Base-by-base conservation (phyloP, 202 grass and related monocot species). In the Miscanthus sacchariflorus region DNA sequence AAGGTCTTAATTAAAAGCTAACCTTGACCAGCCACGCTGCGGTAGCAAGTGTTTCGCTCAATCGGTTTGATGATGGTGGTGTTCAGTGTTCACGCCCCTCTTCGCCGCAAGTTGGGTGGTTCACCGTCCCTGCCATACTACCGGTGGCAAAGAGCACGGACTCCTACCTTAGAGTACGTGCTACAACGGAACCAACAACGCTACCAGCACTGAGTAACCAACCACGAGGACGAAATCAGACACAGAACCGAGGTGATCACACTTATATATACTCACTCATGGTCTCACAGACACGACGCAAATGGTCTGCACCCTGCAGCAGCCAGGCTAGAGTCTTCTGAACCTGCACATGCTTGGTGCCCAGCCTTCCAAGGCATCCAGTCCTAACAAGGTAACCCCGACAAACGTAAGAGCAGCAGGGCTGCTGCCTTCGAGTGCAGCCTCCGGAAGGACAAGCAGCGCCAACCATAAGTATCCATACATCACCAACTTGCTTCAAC, bases 311-410 rank as follows among this genome's bases (percentile, higher is more conserved):
- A 15, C n/a, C 42, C 27, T 3, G 10, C 71, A 48, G 6, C 21
- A 48, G 12, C 11, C 9, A 12, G 11, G 10, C 7, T n/a, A 59
- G 58, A 46, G 28, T 52, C 21, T 66, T 30, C 15, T 35, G 24
- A 44, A 23, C 24, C 21, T 48, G 76, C 48, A 73, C 19, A 65
- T 73, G 68, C 56, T 49, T n/a, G 45, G 10, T 86, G 40, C 5
- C 15, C 61, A 77, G 21, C 63, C 79, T 88, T 69, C 38, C 4
- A 78, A 83, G 67, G 81, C 87, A 72, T 28, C 50, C 66, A 25
- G 80, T 9, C 24, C 35, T 42, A 21, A 27, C 1, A 79, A n/a
- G 23, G 35, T 7, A 25, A 42, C 18, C 10, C 72, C 56, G 39
- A 42, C 77, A 81, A 52, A 21, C 87, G 68, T 74, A 71, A 43